Percentiles rank a stretch among this genome's conserved stretches.
phyloP scores from a whole-genome alignment of 2,329 filamentous ascomycete genomes.

The Thyridium curvatum region DNA sequence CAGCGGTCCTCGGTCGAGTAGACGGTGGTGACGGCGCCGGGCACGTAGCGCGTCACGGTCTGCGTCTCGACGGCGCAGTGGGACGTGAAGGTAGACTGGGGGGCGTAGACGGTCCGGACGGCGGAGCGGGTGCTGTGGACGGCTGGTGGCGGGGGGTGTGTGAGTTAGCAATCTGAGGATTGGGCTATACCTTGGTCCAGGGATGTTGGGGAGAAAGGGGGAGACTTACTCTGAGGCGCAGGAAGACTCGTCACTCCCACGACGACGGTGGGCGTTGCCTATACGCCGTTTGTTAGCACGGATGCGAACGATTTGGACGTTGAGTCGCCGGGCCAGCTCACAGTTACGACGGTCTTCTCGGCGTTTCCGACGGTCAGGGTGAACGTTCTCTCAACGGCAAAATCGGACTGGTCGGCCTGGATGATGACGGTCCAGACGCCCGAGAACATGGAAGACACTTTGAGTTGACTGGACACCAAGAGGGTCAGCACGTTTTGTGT shows the following conservation, averaged over 20 bases:
- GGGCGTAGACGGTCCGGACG: constrained; percentile 6
- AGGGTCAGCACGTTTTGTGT: too few species aligned
- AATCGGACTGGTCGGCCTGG: constrained; percentile 13
- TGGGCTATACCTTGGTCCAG: too few species aligned
- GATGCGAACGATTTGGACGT: not conserved
- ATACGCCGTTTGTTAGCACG: not conserved
- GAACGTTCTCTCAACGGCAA: constrained; percentile 13
- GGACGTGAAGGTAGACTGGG: constrained; percentile 5
- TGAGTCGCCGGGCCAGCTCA: not conserved
- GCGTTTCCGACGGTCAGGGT: constrained; percentile 10
- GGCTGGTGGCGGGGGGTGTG: not conserved
- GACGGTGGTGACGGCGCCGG: constrained; percentile 8
- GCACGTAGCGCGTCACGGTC: constrained; percentile 10
- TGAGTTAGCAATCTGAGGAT: not conserved
- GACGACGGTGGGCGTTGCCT: constrained; percentile 11
- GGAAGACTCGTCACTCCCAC: constrained; percentile 12
- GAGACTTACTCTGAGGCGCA: constrained; percentile 5
- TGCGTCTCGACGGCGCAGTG: constrained; percentile 9
- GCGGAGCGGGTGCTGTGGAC: constrained; percentile 6
- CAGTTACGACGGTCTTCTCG: constrained; percentile 9
- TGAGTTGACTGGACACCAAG: constrained; percentile 4
- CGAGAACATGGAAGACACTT: constrained; percentile 9
- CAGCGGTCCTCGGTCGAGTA: constrained; percentile 6
- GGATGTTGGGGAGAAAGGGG: not conserved
- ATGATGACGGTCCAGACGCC: constrained; percentile 14